A percentile compares a stretch with the other conserved stretches of the same genome.
These are phyloP conservation scores for Eucalyptus fibrosa DNA, from an alignment of 345 rosid species.

Conservation along the genomic window DNA sequence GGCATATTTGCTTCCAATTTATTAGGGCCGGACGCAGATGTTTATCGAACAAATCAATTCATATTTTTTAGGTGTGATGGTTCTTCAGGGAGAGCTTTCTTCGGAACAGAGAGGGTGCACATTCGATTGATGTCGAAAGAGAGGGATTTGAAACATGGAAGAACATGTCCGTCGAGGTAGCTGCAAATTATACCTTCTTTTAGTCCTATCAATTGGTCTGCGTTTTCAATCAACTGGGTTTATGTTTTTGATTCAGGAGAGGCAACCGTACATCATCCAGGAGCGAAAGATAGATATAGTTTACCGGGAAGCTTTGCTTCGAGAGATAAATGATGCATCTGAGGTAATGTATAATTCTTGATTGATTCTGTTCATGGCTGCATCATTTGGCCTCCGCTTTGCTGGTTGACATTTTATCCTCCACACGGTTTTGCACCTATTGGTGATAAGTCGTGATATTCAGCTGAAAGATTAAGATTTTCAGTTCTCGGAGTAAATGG, in stretches of 20 bases:
- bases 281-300: slow-evolving; percentile 22
- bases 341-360: slow-evolving; percentile 2
- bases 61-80: background rate
- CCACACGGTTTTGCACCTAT: background rate
- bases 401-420: background rate
- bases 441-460: background rate
- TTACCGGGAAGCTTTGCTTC: slow-evolving; percentile 3
- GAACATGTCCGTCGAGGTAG: slow-evolving; percentile 55
- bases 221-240: background rate
- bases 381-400: background rate
- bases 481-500: background rate
- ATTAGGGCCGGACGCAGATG: background rate
- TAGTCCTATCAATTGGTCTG: background rate
- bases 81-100: slow-evolving; percentile 38
- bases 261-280: slow-evolving; percentile 23
- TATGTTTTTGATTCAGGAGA: slow-evolving; percentile 22
- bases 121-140: slow-evolving; percentile 23
- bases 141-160: slow-evolving; percentile 58
- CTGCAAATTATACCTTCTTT: background rate
- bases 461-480: background rate
- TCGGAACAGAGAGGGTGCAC: background rate
- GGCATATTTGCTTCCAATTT: background rate
- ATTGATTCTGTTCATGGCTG: background rate
- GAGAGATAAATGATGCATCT: slow-evolving; percentile 2
- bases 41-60: background rate